Evolutionary conservation across 495 filamentous ascomycete genomes (phyloP), one percentile per base, ranked within the genome.

Genomic region (Cairneyella variabilis): DNA sequence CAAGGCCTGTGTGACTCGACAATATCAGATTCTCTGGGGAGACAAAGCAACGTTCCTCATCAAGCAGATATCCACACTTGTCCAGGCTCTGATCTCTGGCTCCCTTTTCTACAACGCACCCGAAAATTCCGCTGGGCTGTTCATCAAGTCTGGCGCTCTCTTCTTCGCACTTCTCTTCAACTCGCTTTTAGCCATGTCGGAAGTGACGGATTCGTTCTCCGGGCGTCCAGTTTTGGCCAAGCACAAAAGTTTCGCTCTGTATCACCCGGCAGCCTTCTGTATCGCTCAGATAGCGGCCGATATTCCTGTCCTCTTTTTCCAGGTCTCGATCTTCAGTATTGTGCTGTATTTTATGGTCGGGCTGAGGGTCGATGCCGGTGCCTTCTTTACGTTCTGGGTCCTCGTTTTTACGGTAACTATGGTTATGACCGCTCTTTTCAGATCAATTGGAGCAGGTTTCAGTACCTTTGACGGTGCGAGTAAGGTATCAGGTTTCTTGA

Each of bases 61-160:
- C 66, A 83, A 83, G 63, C 80, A 81, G 55, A 69, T 74, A 18
- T 80, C 80, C 38, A 80, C 87, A 36, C 54, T 88, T 25, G 85
- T 89, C 66, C 83, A 88, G 58, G 76, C 88, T 12, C 69, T 96
- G 21, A 85, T 96, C 64, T 78, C 93, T 53, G 79, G 84, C 12
- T 87, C 80, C 56, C 79, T 96, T 38, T 97, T 95, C 72, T 92
- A 84, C 70, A 84, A 93, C 59, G 64, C 91, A 11, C 89, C 83
- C 61, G 61, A 66, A 8, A 71, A 76, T 30, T 66, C 62, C 12
- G 62, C 72, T 12, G 78, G 78, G 26, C 67, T 79, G 6, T 81
- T 79, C 48, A 60, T 73, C 48, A 79, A 80, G 51, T 74, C 70
- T 8, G 78, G 78, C 57, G 77, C 72, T 14, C 58, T 80, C 62